Evolutionary conservation across 2,329 filamentous ascomycete genomes (phyloP).

Genomic region (Stagonosporopsis rhizophila): DNA sequence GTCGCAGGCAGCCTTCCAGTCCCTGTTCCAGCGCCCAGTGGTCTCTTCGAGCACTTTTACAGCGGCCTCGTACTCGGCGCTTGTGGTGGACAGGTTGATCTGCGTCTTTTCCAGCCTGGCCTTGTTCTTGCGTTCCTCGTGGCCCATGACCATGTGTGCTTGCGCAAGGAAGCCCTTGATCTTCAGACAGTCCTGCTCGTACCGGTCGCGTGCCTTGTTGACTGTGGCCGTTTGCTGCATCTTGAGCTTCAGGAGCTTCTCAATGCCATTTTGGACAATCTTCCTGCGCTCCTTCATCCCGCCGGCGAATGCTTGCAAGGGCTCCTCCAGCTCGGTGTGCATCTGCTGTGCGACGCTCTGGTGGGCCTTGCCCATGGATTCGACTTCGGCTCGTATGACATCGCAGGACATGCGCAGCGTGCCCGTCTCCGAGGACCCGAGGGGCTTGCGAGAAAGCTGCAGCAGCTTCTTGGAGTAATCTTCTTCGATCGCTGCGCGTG

Average conservation of each 20-base stretch:
- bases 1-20: constrained; percentile 96
- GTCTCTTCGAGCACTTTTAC: constrained; percentile 95
- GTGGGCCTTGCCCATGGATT: constrained; percentile 93
- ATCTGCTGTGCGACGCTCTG: constrained; percentile 90
- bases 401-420: constrained; percentile 85
- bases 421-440: constrained; percentile 87
- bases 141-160: constrained; percentile 99
- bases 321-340: constrained; percentile 95
- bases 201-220: constrained; percentile 95
- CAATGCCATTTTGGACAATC: constrained; percentile 92
- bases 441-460: constrained; percentile 82
- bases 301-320: constrained; percentile 86
- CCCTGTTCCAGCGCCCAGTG: constrained; percentile 92
- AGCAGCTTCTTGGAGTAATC: constrained; percentile 92
- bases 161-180: constrained; percentile 99
- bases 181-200: constrained; percentile 96
- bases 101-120: constrained; percentile 98
- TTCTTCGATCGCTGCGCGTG: constrained; percentile 91
- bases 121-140: constrained; percentile 98
- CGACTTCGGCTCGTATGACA: constrained; percentile 85
- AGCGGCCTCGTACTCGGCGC: constrained; percentile 90
- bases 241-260: constrained; percentile 93
- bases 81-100: constrained; percentile 88
- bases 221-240: constrained; percentile 88
- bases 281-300: constrained; percentile 97